A percentile compares a stretch with the other conserved stretches of the same genome.
Conservation (phyloP, 495 filamentous ascomycete species). For the Aspergillus egyptiacus region DNA sequence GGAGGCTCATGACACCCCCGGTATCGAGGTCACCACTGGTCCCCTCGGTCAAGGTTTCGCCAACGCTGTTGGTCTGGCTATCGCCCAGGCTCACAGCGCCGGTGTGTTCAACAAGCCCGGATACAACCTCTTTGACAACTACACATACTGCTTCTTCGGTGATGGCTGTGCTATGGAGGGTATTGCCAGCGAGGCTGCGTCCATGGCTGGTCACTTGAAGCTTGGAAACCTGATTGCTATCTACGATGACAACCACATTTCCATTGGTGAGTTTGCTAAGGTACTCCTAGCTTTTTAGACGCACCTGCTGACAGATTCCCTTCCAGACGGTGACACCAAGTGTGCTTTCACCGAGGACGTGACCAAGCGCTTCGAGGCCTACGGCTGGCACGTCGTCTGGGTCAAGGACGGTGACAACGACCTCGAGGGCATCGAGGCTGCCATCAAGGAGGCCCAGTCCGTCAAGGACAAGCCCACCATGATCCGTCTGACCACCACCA, state of each 20-base stretch:
- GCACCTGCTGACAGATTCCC: neutral
- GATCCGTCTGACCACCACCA: constrained; percentile 96
- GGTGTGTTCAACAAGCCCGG: constrained; percentile 96
- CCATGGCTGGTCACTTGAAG: constrained; percentile 90
- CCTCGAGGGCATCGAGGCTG: constrained; percentile 79
- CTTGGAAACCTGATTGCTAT: constrained; percentile 94
- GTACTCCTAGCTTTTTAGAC: neutral
- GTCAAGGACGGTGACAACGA: constrained; percentile 91
- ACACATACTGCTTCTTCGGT: constrained; percentile 95
- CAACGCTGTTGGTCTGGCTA: constrained; percentile 94
- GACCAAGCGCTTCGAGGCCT: constrained; percentile 88
- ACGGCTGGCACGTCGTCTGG: constrained; percentile 89
- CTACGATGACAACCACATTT: constrained; percentile 99
- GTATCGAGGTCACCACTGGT: constrained; percentile 96
- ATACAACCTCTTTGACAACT: constrained; percentile 86
- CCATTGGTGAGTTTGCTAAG: constrained; percentile 56
- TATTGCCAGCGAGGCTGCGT: constrained; percentile 88
- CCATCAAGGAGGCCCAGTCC: constrained; percentile 74
- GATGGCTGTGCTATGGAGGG: constrained; percentile 99
- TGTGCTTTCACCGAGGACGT: constrained; percentile 97
- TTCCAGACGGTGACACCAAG: constrained; percentile 83
- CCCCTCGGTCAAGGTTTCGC: constrained; percentile 92
- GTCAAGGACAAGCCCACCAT: constrained; percentile 94
- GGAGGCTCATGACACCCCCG: constrained; percentile 92
- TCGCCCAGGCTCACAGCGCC: constrained; percentile 85